Evolutionary conservation across 257 asterid genomes (phyloP).

Genomic region (Solanum neorickii): DNA sequence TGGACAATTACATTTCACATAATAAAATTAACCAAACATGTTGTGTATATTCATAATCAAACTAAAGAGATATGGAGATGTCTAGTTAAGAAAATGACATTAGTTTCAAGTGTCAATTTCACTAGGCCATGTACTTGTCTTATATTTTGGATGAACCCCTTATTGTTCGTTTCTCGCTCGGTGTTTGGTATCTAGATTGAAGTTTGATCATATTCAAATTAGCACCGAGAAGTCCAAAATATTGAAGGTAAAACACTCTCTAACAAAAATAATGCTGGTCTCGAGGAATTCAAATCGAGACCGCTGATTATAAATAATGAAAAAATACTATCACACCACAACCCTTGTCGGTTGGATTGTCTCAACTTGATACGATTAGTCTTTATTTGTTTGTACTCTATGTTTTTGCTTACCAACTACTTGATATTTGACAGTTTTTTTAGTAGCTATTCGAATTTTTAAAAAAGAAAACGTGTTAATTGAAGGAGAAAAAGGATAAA

Average conservation of each 20-base stretch:
- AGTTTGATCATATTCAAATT: no score
- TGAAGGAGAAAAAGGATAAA: not conserved
- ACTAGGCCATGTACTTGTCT: not conserved
- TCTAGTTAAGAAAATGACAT: not conserved
- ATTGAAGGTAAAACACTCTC: no score
- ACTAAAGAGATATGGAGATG: not conserved
- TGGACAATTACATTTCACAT: not conserved
- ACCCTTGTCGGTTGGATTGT: no score
- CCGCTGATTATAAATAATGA: no score
- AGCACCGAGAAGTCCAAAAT: no score
- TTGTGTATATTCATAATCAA: not conserved
- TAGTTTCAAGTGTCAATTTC: not conserved
- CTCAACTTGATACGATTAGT: not conserved
- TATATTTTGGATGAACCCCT: not conserved
- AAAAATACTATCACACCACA: no score
- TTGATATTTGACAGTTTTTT: not conserved
- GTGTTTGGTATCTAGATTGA: no score
- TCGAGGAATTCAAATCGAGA: no score
- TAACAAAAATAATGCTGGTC: no score
- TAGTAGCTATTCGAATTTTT: not conserved
- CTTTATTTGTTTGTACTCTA: not conserved
- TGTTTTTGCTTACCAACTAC: not conserved
- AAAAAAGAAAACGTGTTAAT: not conserved
- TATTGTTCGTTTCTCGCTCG: not conserved
- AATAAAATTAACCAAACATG: not conserved